Percentiles rank a stretch among this genome's conserved stretches.
phyloP scores from a whole-genome alignment of 2,329 filamentous ascomycete species.

The Cryphonectria radicalis region DNA sequence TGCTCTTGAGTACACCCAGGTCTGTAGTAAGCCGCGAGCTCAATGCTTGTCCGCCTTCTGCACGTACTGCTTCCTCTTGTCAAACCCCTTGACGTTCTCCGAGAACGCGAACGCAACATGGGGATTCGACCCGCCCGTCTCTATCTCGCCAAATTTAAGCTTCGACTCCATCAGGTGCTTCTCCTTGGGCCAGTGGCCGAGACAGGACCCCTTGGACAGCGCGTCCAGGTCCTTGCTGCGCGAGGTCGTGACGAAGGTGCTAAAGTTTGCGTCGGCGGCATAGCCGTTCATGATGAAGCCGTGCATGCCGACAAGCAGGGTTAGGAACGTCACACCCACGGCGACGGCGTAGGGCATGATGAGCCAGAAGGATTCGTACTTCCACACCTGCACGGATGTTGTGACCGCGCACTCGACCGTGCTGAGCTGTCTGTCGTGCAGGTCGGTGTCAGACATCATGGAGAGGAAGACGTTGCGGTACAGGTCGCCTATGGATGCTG shows the following conservation, averaged over 20 bases:
- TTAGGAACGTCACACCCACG: constrained; percentile 23
- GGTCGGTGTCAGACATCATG: constrained; percentile 24
- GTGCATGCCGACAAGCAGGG: constrained; percentile 24
- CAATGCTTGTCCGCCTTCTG: not conserved
- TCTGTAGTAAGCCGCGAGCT: not conserved
- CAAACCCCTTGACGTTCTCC: constrained; percentile 16
- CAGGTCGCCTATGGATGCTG: constrained; percentile 9
- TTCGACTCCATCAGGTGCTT: constrained; percentile 22
- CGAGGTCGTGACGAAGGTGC: constrained; percentile 25
- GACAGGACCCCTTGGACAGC: constrained; percentile 20
- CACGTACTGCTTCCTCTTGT: constrained; percentile 20
- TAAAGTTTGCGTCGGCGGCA: constrained; percentile 25
- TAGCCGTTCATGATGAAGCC: constrained; percentile 27
- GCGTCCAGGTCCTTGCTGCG: constrained; percentile 26
- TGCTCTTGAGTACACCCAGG: not conserved
- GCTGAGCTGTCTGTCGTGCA: constrained; percentile 19
- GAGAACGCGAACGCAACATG: constrained; percentile 23
- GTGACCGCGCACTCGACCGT: constrained; percentile 15
- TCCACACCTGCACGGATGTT: constrained; percentile 26
- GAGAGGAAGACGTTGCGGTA: constrained; percentile 28
- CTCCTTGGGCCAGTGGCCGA: constrained; percentile 28
- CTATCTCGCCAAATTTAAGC: constrained; percentile 27
- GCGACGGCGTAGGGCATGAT: constrained; percentile 27
- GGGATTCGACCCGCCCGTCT: constrained; percentile 12
- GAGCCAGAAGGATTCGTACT: constrained; percentile 29